phyloP scores from a whole-genome alignment of 2,329 filamentous ascomycete genomes.

The Incumbomyces lentus region DNA sequence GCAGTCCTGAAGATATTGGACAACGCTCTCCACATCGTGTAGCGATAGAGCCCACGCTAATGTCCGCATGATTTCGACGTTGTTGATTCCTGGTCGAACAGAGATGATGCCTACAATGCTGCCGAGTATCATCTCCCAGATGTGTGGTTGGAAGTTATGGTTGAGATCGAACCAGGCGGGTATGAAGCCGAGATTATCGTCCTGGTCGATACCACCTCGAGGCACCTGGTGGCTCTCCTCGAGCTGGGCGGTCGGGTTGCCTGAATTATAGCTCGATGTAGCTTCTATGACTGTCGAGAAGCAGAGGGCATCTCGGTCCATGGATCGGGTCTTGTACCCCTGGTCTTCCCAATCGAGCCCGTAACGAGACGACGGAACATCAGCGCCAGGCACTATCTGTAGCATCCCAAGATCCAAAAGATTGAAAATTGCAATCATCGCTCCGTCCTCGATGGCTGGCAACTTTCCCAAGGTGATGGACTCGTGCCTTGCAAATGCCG shows the following conservation, averaged over 20 bases:
- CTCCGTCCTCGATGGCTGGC: conserved; percentile 20
- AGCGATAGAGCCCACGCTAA: conserved; percentile 6
- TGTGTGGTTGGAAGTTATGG: conserved; percentile 25
- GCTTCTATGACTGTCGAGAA: conserved; percentile 34
- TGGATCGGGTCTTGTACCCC: conserved; percentile 36
- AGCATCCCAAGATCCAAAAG: conserved; percentile 26
- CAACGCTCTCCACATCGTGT: conserved; percentile 2
- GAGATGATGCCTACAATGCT: conserved; percentile 34
- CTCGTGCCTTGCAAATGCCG: conserved; percentile 23
- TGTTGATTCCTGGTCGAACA: conserved; percentile 31
- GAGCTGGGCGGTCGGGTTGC: conserved; percentile 27
- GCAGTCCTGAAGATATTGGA: conserved; percentile 1
- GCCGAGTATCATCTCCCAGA: conserved; percentile 35
- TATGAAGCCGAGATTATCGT: conserved; percentile 21
- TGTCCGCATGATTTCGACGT: conserved; percentile 24
- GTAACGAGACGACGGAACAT: conserved; percentile 35
- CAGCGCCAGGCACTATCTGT: conserved; percentile 25
- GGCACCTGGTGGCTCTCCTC: conserved; percentile 22
- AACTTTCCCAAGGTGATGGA: conserved; percentile 20
- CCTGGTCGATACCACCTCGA: conserved; percentile 17
- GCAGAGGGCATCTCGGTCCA: conserved; percentile 34
- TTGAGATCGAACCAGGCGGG: conserved; percentile 43
- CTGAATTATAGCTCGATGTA: conserved; percentile 28
- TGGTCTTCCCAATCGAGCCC: conserved; percentile 33
- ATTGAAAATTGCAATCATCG: conserved; percentile 21